Conservation (phyloP, 2,329 filamentous ascomycete genomes). For the Trichoderma cornu-damae region DNA sequence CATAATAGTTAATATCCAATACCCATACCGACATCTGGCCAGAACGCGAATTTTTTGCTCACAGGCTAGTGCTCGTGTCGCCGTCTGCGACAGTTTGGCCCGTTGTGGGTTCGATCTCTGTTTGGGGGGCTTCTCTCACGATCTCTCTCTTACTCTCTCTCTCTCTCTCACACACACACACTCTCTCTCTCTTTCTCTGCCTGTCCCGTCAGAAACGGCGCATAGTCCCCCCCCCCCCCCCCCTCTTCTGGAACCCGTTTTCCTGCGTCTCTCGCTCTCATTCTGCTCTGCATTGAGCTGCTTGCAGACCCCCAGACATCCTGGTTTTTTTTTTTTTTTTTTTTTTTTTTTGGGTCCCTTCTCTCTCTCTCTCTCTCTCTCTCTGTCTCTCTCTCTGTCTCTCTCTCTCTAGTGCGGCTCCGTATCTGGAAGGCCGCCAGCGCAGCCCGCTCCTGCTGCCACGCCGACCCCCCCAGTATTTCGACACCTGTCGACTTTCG, state of each 20-base stretch:
- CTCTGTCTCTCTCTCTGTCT: conserved; percentile 1
- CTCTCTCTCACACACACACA: no score
- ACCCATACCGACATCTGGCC: conserved; percentile 15
- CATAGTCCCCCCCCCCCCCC: conserved; percentile 1
- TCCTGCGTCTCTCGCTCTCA: not conserved
- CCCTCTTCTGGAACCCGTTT: not conserved
- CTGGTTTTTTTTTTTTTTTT: conserved; percentile 9
- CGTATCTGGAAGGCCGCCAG: conserved; percentile 13
- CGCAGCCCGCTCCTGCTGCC: conserved; percentile 14
- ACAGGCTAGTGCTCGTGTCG: conserved; percentile 8
- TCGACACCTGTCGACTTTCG: conserved; percentile 19
- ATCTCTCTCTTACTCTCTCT: no score
- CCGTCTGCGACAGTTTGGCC: not conserved
- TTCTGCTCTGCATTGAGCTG: conserved; percentile 15
- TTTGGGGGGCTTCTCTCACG: conserved; percentile 1
- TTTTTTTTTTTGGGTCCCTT: no score
- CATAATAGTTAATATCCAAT: no score
- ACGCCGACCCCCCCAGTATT: conserved; percentile 7
- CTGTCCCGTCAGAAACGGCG: conserved; percentile 4
- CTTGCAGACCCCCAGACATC: conserved; percentile 5
- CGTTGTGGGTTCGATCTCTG: conserved; percentile 11
- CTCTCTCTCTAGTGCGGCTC: conserved; percentile 14
- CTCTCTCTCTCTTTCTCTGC: not conserved
- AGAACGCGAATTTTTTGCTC: conserved; percentile 12
- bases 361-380: no score